phyloP scores from a whole-genome alignment of 495 filamentous ascomycete genomes.

The Gamarada debralockiae region DNA sequence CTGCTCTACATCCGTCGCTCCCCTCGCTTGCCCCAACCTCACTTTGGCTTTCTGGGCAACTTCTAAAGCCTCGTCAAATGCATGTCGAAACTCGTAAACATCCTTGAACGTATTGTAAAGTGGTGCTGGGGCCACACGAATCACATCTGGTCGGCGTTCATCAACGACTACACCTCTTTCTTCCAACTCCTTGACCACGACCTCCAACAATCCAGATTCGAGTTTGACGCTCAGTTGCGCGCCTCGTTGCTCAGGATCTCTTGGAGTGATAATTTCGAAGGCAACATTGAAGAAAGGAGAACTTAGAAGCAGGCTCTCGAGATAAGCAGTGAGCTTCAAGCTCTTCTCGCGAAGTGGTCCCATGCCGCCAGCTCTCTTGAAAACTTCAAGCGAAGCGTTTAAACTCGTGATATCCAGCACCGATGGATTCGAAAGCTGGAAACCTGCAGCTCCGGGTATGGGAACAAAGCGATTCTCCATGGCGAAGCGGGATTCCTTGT shows the following conservation, averaged over 20 bases:
- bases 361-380: constrained; percentile 69
- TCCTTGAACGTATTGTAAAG: constrained; percentile 85
- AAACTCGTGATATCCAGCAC: constrained; percentile 67
- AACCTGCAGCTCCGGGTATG: constrained; percentile 63
- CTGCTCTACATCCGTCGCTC: constrained; percentile 6
- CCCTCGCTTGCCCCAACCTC: background rate
- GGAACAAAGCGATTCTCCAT: constrained; percentile 82
- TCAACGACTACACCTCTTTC: constrained; percentile 74
- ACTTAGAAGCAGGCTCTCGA: constrained; percentile 64
- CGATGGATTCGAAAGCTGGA: constrained; percentile 66
- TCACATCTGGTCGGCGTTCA: constrained; percentile 84
- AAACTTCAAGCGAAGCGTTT: constrained; percentile 73
- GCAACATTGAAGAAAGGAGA: constrained; percentile 28
- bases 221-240: constrained; percentile 83
- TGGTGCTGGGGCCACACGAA: constrained; percentile 88
- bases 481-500: constrained; percentile 68
- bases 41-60: constrained; percentile 17
- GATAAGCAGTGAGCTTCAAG: constrained; percentile 69
- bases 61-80: constrained; percentile 51
- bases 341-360: constrained; percentile 68
- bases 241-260: constrained; percentile 65
- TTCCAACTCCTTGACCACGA: constrained; percentile 65
- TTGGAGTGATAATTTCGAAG: constrained; percentile 80
- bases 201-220: constrained; percentile 59
- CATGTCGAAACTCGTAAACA: constrained; percentile 69